A percentile compares a stretch with the other conserved stretches of the same genome.
phyloP scores from a whole-genome alignment of 2,329 filamentous ascomycete species.

The Colletotrichum euphorbiae region DNA sequence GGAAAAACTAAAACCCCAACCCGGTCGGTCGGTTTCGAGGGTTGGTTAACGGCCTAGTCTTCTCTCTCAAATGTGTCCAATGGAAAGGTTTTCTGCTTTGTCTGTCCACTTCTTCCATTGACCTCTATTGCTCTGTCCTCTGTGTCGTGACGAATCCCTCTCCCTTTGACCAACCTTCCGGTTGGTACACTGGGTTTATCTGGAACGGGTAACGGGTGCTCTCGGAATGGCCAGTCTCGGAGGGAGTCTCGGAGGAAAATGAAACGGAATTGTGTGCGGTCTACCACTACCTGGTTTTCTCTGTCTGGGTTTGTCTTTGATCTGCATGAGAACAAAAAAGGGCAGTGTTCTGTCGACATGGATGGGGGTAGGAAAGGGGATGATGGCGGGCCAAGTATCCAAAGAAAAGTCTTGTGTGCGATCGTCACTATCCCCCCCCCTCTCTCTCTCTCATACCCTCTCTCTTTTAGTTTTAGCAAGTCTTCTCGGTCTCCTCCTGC shows the following conservation, averaged over 20 bases:
- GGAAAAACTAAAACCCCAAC: conserved; percentile 39
- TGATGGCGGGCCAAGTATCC: neutral
- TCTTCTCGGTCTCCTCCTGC: conserved; percentile 70
- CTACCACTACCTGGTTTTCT: conserved; percentile 18
- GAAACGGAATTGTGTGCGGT: conserved; percentile 23
- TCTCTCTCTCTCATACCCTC: too few relatives aligned
- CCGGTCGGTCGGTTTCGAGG: conserved; percentile 30
- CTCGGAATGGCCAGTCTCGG: conserved; percentile 5
- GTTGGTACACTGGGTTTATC: neutral
- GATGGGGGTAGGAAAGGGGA: neutral
- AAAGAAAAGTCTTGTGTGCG: conserved; percentile 11
- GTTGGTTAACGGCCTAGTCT: conserved; percentile 39
- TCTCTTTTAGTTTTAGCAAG: conserved; percentile 45
- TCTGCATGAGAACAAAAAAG: conserved; percentile 21
- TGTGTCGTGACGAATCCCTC: neutral
- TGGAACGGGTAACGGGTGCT: conserved; percentile 1
- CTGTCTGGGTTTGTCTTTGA: conserved; percentile 35
- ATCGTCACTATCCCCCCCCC: neutral
- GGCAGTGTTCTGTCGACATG: neutral
- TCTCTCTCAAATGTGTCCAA: conserved; percentile 26
- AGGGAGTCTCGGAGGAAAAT: neutral
- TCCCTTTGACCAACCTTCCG: too few relatives aligned
- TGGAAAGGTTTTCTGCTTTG: conserved; percentile 38
- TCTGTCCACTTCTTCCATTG: conserved; percentile 37
- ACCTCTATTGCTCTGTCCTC: conserved; percentile 10